Base-by-base conservation (phyloP, 495 filamentous ascomycete genomes). In the Penicillium ucsense region DNA sequence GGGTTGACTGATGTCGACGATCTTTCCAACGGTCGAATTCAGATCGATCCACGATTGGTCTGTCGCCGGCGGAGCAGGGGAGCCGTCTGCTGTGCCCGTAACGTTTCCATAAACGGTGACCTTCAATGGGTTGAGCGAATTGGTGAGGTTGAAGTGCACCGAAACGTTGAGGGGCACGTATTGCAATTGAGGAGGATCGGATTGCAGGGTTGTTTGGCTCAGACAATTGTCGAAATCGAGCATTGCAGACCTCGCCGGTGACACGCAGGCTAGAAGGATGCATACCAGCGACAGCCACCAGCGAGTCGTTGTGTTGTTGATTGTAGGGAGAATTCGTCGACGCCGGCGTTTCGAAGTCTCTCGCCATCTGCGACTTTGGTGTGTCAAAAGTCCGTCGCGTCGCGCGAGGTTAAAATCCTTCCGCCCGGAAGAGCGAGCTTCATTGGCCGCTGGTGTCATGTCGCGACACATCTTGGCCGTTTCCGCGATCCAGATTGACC, bases 41-140 rank as follows among this genome's bases (percentile, higher is more conserved):
- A 69, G 54, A 57, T 88, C 72, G 1, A 40, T 56, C 71, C 83
- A 80, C 40, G 64, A 57, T 4, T 71, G 59, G 52, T 76, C 66
- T 39, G 76, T 61, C 37, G 66, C 59, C 4, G 70, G 46, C 37
- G 86, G 86, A 48, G 80, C 72, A 10, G 62, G 49, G 4, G 71
- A 57, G 31, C 52, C 38, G 45, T 68, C 67, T 11, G 65, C 61
- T 10, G 67, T 68, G 6, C 92, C 92, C 29, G 82, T 83, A 20
- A 97, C 88, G 64, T 96, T 95, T 27, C 90, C 90, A 68, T 88
- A 96, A 20, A 95, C 80, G 2, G 82, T 95, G 30, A 96, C 68
- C 47, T 79, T 79, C 31, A 98, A 70, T 35, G 80, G 80, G 57
- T 89, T 79, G 42, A 74, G 77, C 8, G 78, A 59, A 47, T 76